These are phyloP conservation scores for Heliosperma pusillum DNA, from an alignment of 148 eudicot genomes.

Conservation along the genomic window DNA sequence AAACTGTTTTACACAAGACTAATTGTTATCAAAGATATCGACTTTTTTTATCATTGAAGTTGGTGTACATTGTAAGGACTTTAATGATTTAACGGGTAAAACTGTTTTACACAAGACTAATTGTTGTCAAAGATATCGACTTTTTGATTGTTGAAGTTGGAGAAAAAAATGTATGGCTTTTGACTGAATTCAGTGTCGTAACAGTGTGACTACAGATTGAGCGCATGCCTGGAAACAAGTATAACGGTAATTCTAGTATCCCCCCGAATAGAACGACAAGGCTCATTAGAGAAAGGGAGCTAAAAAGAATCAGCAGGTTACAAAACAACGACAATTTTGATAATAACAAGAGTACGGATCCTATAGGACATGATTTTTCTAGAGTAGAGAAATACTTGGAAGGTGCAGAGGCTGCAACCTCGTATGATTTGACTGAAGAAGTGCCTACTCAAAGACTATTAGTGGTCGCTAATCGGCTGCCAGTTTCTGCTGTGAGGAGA, in stretches of 20 bases:
- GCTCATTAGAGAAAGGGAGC: slow-evolving; percentile 61
- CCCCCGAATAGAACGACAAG: slow-evolving; percentile 49
- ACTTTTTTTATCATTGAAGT: background rate
- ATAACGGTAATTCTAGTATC: slow-evolving; percentile 43
- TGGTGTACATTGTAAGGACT: background rate
- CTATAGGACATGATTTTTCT: slow-evolving; percentile 42
- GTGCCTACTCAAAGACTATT: slow-evolving; percentile 58
- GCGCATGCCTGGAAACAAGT: slow-evolving; percentile 73
- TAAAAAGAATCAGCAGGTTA: slow-evolving; percentile 44
- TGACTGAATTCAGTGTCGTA: slow-evolving; percentile 5
- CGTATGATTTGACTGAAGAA: slow-evolving; percentile 45
- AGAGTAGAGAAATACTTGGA: slow-evolving; percentile 54
- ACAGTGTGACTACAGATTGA: slow-evolving; percentile 32
- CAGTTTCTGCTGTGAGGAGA: slow-evolving; percentile 86
- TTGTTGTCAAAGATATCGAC: background rate
- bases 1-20: background rate
- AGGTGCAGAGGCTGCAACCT: slow-evolving; percentile 45
- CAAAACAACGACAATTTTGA: slow-evolving; percentile 38
- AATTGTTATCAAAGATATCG: background rate
- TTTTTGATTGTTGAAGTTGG: background rate
- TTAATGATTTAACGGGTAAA: too few relatives aligned
- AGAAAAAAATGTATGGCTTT: background rate
- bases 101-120: too few relatives aligned
- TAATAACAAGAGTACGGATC: slow-evolving; percentile 32
- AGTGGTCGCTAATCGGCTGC: slow-evolving; percentile 90